Percentiles rank a stretch among this genome's conserved stretches.
Conservation (phyloP, 2,329 filamentous ascomycete genomes). For the Davidsoniella australis region DNA sequence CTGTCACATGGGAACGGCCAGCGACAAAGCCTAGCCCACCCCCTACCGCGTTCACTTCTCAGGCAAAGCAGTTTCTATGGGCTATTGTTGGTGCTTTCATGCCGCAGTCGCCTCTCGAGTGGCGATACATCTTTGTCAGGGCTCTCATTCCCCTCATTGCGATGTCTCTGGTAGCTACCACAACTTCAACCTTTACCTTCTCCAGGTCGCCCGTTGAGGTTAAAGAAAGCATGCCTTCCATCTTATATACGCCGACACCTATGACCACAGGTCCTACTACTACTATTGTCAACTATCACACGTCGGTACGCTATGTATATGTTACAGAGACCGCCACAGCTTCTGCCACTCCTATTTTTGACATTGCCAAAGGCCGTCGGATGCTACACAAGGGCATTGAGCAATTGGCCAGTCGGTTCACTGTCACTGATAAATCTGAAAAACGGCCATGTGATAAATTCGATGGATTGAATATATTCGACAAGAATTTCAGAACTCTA, state of each 20-base stretch:
- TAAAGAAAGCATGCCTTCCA: neutral
- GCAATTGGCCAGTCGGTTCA: too few species aligned
- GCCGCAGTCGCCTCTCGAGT: neutral
- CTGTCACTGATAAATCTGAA: neutral
- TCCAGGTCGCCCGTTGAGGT: neutral
- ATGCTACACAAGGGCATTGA: too few species aligned
- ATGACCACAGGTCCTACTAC: constrained; percentile 1
- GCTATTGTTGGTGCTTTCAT: neutral
- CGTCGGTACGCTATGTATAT: constrained; percentile 7
- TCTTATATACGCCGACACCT: too few species aligned
- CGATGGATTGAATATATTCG: too few species aligned
- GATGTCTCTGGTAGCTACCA: neutral
- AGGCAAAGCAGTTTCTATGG: neutral
- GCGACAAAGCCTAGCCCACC: neutral
- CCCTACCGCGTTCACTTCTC: neutral
- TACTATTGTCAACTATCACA: constrained; percentile 10
- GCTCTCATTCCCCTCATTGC: too few species aligned
- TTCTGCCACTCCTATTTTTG: constrained; percentile 1
- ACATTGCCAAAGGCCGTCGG: constrained; percentile 3
- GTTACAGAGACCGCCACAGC: constrained; percentile 8
- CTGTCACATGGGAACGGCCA: constrained; percentile 5
- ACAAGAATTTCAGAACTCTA: neutral
- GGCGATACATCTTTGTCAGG: too few species aligned
- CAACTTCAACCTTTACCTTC: neutral
- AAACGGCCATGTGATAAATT: neutral